Base-by-base conservation (phyloP, 139 green algal species). In the Yamagishiella unicocca region DNA sequence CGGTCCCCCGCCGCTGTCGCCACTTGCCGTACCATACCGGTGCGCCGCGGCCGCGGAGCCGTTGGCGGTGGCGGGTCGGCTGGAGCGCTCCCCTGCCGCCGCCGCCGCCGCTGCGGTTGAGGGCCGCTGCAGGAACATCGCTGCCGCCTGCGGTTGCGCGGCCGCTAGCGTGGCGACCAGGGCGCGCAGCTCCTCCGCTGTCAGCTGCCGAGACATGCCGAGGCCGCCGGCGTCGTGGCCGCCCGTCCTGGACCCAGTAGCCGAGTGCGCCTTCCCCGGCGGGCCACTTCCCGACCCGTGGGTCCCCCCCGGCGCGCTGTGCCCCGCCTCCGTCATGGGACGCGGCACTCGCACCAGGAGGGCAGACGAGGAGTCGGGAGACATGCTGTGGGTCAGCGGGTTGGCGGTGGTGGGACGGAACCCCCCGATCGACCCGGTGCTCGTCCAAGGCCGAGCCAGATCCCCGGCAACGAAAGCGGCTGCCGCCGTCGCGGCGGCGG, bases 91-190 rank as follows among this genome's bases (percentile, higher is more conserved):
- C 37, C 21, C 46, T 50, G 72, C n/a, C 33, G 33, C 46, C 1
- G 74, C 74, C 19, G 76, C 53, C 24, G 58, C 54, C 55, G 37
- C 79, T 19, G 79, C 61, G 14, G 42, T 75, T 25, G n/a, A 29
- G 6, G 79, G 40, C 10, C 61, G 79, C 43, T 54, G 53, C 76
- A 83, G 33, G 35, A 83, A 35, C 55, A 37, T 43, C 25, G 76
- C 31, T 5, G 54, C 76, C 22, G 53, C 33, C 54, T 83, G 45
- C 35, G 76, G 76, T 54, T 54, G 53, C 22, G 61, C 62, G 4
- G 61, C 79, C 61, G 64, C 64, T 43, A 86, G 62, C 61, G 43
- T 64, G 43, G 80, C 62, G 43, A 67, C 42, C n/a, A 86, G 31
- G 1, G 62, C 62, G 0, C 45, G 45, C 4, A 86, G 19, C 80